Evolutionary conservation across 805 yeast species (phyloP), one percentile per base, ranked within the genome.

Genomic region (Starmerella apicola): DNA sequence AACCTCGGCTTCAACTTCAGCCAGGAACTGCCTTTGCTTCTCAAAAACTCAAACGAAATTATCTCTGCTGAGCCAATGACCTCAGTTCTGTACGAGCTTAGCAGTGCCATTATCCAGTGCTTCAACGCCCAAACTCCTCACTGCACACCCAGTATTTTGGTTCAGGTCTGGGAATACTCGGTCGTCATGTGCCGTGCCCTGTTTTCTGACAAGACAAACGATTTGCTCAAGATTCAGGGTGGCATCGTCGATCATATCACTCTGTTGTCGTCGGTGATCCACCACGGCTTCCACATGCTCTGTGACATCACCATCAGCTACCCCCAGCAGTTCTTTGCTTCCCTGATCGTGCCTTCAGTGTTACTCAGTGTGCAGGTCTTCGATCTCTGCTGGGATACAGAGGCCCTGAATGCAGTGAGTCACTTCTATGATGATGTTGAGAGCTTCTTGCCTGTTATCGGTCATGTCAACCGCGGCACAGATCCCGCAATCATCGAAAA

Each of bases 161-260:
- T 84, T 57, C 67, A 81, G 23, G 66, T 85, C 34, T 95, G 88
- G 60, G 95, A 86, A 62, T 86, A 78, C 56, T 82, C 78, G 68
- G 66, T 86, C 46, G 77, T 83, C 80, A 67, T 78, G 62, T 66
- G 71, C 46, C 94, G 84, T 55, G 64, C 83, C 37, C 60, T 85
- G 38, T 70, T 56, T 83, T 85, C 31, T 12, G 20, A 17, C n/a
- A 26, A 29, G 13, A 30, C 32, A 3, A 15, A 31, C 3, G 32
- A 27, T 12, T 29, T 32, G 37, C 35, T 46, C 32, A 24, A 41
- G 34, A n/a, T 15, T 4, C 42, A 44, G 20, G 50, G 46, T 22
- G 45, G 23, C 12, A 38, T 26, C n/a, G 45, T 34, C 15, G 43
- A 42, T 24, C 42, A 41, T 15, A 36, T 32, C 23, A 39, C 50